phyloP scores from a whole-genome alignment of 1,139 yeast species.

The Magnusiomyces sp. region DNA sequence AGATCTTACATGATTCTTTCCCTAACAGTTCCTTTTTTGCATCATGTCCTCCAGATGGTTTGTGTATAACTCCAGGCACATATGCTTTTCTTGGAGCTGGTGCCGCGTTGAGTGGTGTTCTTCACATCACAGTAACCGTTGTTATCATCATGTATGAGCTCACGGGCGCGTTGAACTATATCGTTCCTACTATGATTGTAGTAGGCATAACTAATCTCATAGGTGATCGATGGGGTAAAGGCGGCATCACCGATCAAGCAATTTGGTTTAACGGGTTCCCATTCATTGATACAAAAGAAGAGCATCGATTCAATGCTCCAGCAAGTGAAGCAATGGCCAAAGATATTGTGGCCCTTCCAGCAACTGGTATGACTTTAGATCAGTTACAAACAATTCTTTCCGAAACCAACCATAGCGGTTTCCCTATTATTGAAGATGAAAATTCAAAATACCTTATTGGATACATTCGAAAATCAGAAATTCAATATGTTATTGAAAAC shows the following conservation, averaged over 20 bases:
- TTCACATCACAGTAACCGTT: slow-evolving; percentile 89
- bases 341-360: slow-evolving; percentile 41
- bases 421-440: slow-evolving; percentile 24
- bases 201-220: slow-evolving; percentile 84
- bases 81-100: slow-evolving; percentile 97
- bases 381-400: slow-evolving; percentile 31
- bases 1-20: slow-evolving; percentile 41
- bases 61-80: slow-evolving; percentile 84
- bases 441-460: slow-evolving; percentile 25
- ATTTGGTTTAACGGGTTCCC: slow-evolving; percentile 85
- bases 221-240: slow-evolving; percentile 65
- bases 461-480: slow-evolving; percentile 30
- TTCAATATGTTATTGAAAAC: slow-evolving; percentile 24
- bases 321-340: slow-evolving; percentile 62
- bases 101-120: slow-evolving; percentile 89
- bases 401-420: slow-evolving; percentile 42
- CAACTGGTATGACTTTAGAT: slow-evolving; percentile 32
- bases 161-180: slow-evolving; percentile 89
- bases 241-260: slow-evolving; percentile 95
- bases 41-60: slow-evolving; percentile 36
- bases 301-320: slow-evolving; percentile 44
- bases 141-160: slow-evolving; percentile 94
- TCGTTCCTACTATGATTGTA: slow-evolving; percentile 93
- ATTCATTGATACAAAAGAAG: slow-evolving; percentile 66
- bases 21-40: slow-evolving; percentile 35